Evolutionary conservation across 805 yeast genomes (phyloP), one percentile per base, ranked within the genome.

Genomic region (Kuraishia floccosa): DNA sequence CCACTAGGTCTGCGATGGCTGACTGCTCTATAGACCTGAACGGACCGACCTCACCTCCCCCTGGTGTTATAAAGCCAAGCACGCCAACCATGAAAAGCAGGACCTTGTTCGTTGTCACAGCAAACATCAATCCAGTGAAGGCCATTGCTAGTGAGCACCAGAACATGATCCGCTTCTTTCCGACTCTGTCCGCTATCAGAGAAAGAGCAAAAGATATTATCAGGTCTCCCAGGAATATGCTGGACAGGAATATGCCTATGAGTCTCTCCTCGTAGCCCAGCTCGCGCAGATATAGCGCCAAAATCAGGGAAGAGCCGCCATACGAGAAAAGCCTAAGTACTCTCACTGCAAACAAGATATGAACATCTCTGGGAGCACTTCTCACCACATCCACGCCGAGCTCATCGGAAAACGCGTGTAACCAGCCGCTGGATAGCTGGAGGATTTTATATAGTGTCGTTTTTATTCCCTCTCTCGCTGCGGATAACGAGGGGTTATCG

Each of bases 21-120:
- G 89, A 75, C 46, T 84, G 94, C 49, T 85, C 95, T 18, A 85
- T 74, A 1, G 91, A 72, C 46, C 81, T 78, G 52, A 85, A 85
- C 0, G 95, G 95, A 0, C 95, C 95, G 1, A 87, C 83, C 46
- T 85, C 95, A 44, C 78, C 86, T 16, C 95, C 94, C 18, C 84
- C 73, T 2, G 94, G 91, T 2, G 94, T 81, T 6, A 85, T 80
- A 12, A 85, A 94, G 2, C 95, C 95, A 19, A 82, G 35, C 2
- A 82, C 68, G 2, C 94, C 91, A 6, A 91, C 91, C 2, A 63
- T 16, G 14, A 85, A 54, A 24, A 85, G 57, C 2, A 78, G 38
- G 39, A 54, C 46, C 48, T 61, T 83, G 39, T 69, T 68, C 21
- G 69, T 60, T 36, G 62, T 58, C 1, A 54, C 41, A n/a, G 77